A percentile compares a stretch with the other conserved stretches of the same genome.
phyloP scores from a whole-genome alignment of 2,329 filamentous ascomycete genomes.

The Coleophoma eucalyptorum region DNA sequence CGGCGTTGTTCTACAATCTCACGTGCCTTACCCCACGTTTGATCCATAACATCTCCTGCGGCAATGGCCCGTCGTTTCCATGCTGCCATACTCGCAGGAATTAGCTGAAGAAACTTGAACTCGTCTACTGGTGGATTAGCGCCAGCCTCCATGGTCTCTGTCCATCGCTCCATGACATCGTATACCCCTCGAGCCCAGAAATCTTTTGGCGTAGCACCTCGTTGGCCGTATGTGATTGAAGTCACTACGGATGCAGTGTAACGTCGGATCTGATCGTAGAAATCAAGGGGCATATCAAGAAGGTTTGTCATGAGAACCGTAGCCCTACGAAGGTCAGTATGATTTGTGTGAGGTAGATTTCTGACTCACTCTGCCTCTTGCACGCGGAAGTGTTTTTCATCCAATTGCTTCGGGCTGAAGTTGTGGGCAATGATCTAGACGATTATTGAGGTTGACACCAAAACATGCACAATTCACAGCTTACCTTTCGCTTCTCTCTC shows the following conservation, averaged over 20 bases:
- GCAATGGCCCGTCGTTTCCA: not conserved
- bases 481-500: constrained; percentile 2
- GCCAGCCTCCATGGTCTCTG: constrained; percentile 29
- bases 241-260: constrained; percentile 36
- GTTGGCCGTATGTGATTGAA: constrained; percentile 32
- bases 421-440: not conserved
- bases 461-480: too few species aligned
- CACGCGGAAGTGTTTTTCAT: not conserved
- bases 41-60: not conserved
- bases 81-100: constrained; percentile 5
- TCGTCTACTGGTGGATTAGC: constrained; percentile 28
- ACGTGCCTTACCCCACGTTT: not conserved
- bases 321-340: not conserved
- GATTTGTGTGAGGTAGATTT: not conserved
- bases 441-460: too few species aligned
- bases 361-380: not conserved
- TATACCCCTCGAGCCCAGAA: constrained; percentile 14
- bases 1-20: not conserved
- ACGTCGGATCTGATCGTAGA: constrained; percentile 21
- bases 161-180: constrained; percentile 26
- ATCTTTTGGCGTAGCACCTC: constrained; percentile 26
- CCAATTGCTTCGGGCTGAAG: not conserved
- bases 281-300: not conserved
- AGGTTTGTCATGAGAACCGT: constrained; percentile 3
- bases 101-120: constrained; percentile 25